These are phyloP conservation scores for Samsoniella hepiali DNA, from an alignment of 2,329 filamentous ascomycete species.

Conservation along the genomic window DNA sequence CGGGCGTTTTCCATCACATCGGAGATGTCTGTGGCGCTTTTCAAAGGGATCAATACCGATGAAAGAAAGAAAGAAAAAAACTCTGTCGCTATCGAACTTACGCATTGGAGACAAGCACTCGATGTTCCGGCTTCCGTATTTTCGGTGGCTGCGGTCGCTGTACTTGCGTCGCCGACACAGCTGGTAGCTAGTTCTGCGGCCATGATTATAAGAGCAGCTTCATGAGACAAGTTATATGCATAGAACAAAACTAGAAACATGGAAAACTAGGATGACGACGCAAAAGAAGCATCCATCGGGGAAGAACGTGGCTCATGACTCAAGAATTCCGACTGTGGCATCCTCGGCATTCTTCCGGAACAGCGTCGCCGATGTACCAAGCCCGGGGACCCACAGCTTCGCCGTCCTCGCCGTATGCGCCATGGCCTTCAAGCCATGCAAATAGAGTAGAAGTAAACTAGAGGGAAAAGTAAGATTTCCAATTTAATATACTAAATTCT, in stretches of 20 bases:
- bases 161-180: not conserved
- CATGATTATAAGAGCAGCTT: not conserved
- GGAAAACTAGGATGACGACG: not conserved
- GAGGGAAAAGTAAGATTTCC: no score
- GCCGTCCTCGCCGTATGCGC: not conserved
- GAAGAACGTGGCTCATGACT: not conserved
- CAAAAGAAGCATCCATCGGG: not conserved
- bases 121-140: not conserved
- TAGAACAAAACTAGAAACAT: not conserved
- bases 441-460: no score
- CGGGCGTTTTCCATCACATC: conserved; percentile 5
- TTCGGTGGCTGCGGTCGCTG: not conserved
- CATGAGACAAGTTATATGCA: not conserved
- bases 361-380: conserved; percentile 6
- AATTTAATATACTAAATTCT: no score
- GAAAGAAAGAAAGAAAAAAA: no score
- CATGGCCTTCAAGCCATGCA: not conserved
- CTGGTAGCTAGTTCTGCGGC: not conserved
- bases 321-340: not conserved
- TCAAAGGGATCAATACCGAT: not conserved
- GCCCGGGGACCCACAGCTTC: conserved; percentile 8
- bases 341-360: not conserved
- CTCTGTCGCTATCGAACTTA: not conserved
- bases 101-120: not conserved
- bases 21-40: conserved; percentile 10